Evolutionary conservation across 768 basidiomycete species (phyloP).

Genomic region (Psilocybe azurescens): DNA sequence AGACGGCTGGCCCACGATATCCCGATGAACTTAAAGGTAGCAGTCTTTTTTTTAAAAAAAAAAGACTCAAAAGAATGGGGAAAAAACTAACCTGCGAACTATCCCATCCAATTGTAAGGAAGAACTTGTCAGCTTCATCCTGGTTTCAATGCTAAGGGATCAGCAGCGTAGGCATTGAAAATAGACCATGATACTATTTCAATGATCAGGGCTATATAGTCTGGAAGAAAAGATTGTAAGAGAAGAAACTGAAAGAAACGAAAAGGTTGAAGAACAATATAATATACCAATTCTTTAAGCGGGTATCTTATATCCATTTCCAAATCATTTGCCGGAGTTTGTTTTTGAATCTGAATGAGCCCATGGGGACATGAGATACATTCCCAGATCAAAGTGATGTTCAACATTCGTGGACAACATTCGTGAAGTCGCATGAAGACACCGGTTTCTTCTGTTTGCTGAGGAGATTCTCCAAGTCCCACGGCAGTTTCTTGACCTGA

Average conservation of each 20-base stretch:
- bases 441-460: no score
- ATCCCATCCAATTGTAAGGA: conserved; percentile 26
- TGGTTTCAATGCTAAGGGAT: conserved; percentile 6
- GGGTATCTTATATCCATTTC: no score
- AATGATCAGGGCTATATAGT: conserved; percentile 10
- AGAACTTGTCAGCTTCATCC: conserved; percentile 19
- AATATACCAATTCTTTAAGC: no score
- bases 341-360: no score
- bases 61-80: background rate
- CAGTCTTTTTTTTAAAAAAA: background rate
- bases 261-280: background rate
- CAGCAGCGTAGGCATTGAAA: conserved; percentile 7
- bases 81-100: conserved; percentile 16
- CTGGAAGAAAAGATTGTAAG: background rate
- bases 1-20: background rate
- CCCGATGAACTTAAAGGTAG: background rate
- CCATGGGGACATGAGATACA: no score
- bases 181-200: conserved; percentile 11
- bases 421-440: no score
- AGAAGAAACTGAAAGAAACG: background rate
- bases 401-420: no score
- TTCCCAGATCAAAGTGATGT: no score
- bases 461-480: no score
- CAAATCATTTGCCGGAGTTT: no score
- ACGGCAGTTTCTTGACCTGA: no score